Base-by-base conservation (phyloP, 305 asterid genomes). In the Solanum hybrid region DNA sequence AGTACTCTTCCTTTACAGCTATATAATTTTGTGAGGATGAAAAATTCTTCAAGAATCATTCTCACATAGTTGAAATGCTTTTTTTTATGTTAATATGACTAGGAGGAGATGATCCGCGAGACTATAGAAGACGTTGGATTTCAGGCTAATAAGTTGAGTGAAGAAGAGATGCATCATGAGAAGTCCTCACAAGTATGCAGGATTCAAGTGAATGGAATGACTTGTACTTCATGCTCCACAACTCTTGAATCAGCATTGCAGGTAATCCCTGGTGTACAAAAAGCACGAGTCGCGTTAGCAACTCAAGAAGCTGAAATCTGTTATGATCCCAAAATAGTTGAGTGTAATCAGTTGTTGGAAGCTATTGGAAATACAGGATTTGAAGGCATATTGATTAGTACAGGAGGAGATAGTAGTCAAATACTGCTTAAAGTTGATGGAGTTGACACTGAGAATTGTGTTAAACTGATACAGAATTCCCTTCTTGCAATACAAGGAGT, bases 121-220 rank as follows among this genome's bases (percentile, higher is more conserved):
- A 94, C 96, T 32, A 94, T 95, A 41, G 98, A 95, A 91, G 98
- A 95, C 90, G 97, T 93, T n/a, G 98, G 98, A 57, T 96, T 95
- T 89, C 87, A 93, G 90, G 96, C 97, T n/a, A 91, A 90, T n/a
- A 90, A 91, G 6, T 73, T 96, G 88, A 91, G 93, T 13, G 15
- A 91, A 89, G 97, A 95, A 76, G 96, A 92, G 80, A 89, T 79
- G 33, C 89, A 76, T 36, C 94, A 17, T 27, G 34, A 91, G 89
- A 94, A 84, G 89, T 87, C 92, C 57, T 91, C 91, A n/a, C 94
- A 91, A 91, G 88, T 91, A 22, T 96, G 99, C 90, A 90, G 95
- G 76, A 92, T 96, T 72, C 94, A 90, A 81, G 95, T 96, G 76
- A 93, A 93, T 89, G 99, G 99, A 89, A 94, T 96, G 98, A 95